Percentiles rank a stretch among this genome's conserved stretches.
phyloP scores from a whole-genome alignment of 2,329 filamentous ascomycete species.

The Berkeleyomyces basicola region DNA sequence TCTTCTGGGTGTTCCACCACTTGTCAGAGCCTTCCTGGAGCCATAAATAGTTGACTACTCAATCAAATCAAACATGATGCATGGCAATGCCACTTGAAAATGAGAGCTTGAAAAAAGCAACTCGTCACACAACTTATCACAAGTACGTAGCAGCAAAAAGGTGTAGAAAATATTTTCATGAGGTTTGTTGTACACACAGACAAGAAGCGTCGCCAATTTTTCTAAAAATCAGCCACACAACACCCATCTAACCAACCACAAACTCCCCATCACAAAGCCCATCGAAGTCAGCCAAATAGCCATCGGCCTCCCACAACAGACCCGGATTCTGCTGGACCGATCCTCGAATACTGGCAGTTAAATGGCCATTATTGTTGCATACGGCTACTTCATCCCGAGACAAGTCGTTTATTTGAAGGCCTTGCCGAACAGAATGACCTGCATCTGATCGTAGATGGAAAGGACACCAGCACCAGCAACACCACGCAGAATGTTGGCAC shows the following conservation, averaged over 20 bases:
- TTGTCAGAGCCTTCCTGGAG: no score
- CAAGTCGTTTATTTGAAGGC: constrained; percentile 64
- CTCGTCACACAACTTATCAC: background rate
- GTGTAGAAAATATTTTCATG: constrained; percentile 10
- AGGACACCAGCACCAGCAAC: constrained; percentile 99
- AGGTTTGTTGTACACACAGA: constrained; percentile 13
- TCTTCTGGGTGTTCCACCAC: no score
- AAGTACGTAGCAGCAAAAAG: background rate
- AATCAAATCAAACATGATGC: no score
- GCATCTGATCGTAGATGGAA: constrained; percentile 99
- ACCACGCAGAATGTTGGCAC: constrained; percentile 99
- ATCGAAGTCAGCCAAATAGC: background rate
- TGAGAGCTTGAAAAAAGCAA: background rate
- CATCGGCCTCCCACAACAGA: background rate
- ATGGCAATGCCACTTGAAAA: no score
- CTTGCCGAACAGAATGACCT: constrained; percentile 99
- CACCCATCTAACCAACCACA: constrained; percentile 10
- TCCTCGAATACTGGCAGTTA: background rate
- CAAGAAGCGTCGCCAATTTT: constrained; percentile 4
- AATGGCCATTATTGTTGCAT: background rate
- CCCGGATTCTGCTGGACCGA: background rate
- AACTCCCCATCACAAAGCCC: background rate
- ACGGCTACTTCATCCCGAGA: constrained; percentile 7
- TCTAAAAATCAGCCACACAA: background rate
- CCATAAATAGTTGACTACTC: no score